phyloP scores from a whole-genome alignment of 768 basidiomycete species.

The Chalciporus chontae region DNA sequence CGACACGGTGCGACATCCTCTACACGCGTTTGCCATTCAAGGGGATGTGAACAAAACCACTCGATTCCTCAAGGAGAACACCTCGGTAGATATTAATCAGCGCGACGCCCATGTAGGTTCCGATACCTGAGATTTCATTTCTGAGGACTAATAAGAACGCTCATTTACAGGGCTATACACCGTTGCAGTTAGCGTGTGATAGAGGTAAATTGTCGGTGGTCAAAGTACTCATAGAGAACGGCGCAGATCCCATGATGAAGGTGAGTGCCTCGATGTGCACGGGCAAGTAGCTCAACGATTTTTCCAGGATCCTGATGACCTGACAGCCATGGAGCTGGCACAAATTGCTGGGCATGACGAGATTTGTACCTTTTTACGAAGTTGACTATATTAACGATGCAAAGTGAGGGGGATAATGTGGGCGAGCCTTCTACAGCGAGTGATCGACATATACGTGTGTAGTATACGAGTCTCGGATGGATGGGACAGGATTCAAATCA shows the following conservation, averaged over 20 bases:
- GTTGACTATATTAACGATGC: slow-evolving; percentile 13
- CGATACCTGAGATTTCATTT: neutral
- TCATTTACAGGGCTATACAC: slow-evolving; percentile 71
- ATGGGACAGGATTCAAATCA: slow-evolving; percentile 10
- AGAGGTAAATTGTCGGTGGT: slow-evolving; percentile 64
- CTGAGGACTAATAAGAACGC: slow-evolving; percentile 3
- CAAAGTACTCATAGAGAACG: slow-evolving; percentile 53
- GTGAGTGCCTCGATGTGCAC: slow-evolving; percentile 35
- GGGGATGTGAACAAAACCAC: slow-evolving; percentile 48
- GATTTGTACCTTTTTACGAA: slow-evolving; percentile 37
- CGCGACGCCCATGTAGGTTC: slow-evolving; percentile 70
- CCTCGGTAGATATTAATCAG: slow-evolving; percentile 50
- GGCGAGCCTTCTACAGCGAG: slow-evolving; percentile 9
- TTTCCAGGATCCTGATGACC: slow-evolving; percentile 62
- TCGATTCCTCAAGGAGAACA: slow-evolving; percentile 39
- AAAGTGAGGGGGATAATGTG: slow-evolving; percentile 1
- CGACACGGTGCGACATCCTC: slow-evolving; percentile 38
- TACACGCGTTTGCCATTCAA: slow-evolving; percentile 63
- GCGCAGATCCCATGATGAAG: slow-evolving; percentile 63
- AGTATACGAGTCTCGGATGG: neutral
- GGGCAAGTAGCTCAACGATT: slow-evolving; percentile 2
- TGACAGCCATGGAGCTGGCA: slow-evolving; percentile 60
- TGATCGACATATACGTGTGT: slow-evolving; percentile 1
- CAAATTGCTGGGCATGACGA: slow-evolving; percentile 52
- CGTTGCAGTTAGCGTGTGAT: slow-evolving; percentile 85